Conservation (phyloP, 2,329 filamentous ascomycete species). For the Colletotrichum endophyticum region DNA sequence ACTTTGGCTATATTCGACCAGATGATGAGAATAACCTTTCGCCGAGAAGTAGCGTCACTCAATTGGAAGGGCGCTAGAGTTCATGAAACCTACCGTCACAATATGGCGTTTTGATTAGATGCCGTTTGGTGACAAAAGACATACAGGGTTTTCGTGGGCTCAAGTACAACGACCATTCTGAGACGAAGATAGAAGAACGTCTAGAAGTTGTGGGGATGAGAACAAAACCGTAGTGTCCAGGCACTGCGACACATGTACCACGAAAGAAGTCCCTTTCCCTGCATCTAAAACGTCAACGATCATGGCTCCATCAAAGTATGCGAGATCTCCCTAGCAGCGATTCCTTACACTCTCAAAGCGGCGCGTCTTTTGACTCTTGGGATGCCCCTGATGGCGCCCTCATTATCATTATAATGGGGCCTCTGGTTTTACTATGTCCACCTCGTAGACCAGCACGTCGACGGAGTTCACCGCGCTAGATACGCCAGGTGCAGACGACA, state of each 20-base stretch:
- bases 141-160: neutral
- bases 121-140: neutral
- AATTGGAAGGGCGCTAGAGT: neutral
- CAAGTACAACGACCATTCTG: neutral
- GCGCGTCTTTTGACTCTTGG: neutral
- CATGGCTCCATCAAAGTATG: neutral
- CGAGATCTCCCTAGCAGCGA: neutral
- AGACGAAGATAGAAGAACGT: neutral
- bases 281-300: neutral
- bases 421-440: neutral
- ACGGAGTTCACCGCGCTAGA: neutral
- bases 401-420: neutral
- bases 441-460: neutral
- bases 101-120: neutral
- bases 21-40: neutral
- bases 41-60: neutral
- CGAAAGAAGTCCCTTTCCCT: neutral
- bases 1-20: neutral
- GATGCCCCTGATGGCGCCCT: neutral
- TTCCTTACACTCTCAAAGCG: accelerated
- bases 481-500: neutral
- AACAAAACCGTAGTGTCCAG: neutral
- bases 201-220: neutral
- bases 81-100: neutral
- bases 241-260: neutral